A percentile compares a stretch with the other conserved stretches of the same genome.
phyloP scores from a whole-genome alignment of 192 early-diverging fungal species.

The Entomortierella lignicola region DNA sequence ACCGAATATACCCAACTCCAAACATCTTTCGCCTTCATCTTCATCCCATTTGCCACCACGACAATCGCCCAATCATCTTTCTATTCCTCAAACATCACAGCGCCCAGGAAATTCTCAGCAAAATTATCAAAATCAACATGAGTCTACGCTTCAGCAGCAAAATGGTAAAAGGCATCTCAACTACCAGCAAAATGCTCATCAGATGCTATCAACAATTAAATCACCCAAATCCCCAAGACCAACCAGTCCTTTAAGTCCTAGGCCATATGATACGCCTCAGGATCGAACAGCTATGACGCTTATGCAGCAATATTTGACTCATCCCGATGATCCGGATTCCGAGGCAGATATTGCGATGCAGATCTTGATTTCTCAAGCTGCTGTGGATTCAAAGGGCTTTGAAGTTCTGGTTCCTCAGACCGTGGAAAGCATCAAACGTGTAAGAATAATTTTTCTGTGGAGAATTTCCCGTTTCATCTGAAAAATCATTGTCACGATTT shows the following conservation, averaged over 20 bases:
- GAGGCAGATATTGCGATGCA: constrained; percentile 59
- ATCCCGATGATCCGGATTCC: constrained; percentile 49
- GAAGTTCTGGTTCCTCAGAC: constrained; percentile 63
- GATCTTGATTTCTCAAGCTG: constrained; percentile 63
- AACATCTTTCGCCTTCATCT: constrained; percentile 9
- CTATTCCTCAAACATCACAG: constrained; percentile 11
- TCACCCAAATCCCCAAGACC: not conserved
- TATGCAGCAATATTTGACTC: constrained; percentile 38
- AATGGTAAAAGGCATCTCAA: not conserved
- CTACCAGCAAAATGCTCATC: constrained; percentile 2
- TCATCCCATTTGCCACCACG: constrained; percentile 16
- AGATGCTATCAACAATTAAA: not conserved
- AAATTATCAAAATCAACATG: constrained; percentile 1
- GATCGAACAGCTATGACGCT: constrained; percentile 45
- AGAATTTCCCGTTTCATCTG: not conserved
- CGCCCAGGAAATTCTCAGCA: not conserved
- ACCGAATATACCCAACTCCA: not conserved
- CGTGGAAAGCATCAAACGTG: constrained; percentile 66
- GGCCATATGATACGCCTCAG: constrained; percentile 8
- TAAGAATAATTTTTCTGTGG: constrained; percentile 12
- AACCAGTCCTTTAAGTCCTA: not conserved
- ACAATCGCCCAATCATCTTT: constrained; percentile 28
- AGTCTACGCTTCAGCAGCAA: not conserved
- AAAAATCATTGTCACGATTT: too few species aligned
- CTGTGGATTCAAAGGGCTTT: constrained; percentile 66